Percentiles rank a stretch among this genome's conserved stretches.
phyloP scores from a whole-genome alignment of 2,329 filamentous ascomycete species.

The Daldinia sp. region DNA sequence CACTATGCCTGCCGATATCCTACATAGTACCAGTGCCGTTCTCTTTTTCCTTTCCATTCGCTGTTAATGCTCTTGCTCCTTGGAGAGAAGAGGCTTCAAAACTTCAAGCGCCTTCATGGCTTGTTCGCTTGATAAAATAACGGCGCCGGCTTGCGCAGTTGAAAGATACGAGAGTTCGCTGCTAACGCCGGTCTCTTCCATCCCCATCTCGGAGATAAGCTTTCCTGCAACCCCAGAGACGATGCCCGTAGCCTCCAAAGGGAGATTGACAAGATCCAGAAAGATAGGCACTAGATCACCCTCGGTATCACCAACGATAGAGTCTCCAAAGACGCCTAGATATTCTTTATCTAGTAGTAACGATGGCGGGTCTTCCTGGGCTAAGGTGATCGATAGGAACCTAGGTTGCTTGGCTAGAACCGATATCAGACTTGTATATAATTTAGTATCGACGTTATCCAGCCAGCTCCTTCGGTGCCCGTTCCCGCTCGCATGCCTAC shows the following conservation, averaged over 20 bases:
- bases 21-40: background rate
- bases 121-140: slow-evolving; percentile 82
- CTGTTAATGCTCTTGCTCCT: slow-evolving; percentile 32
- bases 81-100: slow-evolving; percentile 61
- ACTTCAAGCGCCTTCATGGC: slow-evolving; percentile 77
- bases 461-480: slow-evolving; percentile 58
- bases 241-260: slow-evolving; percentile 90
- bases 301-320: slow-evolving; percentile 77
- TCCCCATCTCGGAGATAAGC: slow-evolving; percentile 75
- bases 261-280: slow-evolving; percentile 80
- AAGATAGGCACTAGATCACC: slow-evolving; percentile 85
- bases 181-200: slow-evolving; percentile 51
- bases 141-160: slow-evolving; percentile 86
- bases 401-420: slow-evolving; percentile 68
- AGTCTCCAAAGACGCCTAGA: slow-evolving; percentile 71
- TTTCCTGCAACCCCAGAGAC: slow-evolving; percentile 91
- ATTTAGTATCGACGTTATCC: slow-evolving; percentile 67
- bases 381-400: slow-evolving; percentile 78
- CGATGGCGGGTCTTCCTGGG: slow-evolving; percentile 76
- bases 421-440: slow-evolving; percentile 70
- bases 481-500: slow-evolving; percentile 50
- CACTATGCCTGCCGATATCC: background rate
- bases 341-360: slow-evolving; percentile 75
- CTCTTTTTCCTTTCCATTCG: too few species aligned
- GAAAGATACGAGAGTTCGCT: slow-evolving; percentile 91